These are phyloP conservation scores for Camelina neglecta DNA, from an alignment of 345 rosid genomes.

Conservation along the genomic window DNA sequence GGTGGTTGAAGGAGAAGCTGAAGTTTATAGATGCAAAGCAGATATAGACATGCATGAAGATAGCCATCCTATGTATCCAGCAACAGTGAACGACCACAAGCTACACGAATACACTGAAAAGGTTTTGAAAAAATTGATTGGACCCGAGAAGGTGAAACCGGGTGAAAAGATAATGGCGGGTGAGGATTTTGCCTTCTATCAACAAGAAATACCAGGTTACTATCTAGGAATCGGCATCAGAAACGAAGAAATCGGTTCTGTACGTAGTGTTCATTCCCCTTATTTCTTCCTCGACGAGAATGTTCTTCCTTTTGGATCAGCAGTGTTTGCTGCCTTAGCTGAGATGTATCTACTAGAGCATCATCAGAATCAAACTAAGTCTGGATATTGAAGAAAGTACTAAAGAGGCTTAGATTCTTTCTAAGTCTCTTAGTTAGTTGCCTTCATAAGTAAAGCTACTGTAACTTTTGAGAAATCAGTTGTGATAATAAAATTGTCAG, in stretches of 20 bases:
- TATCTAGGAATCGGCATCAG: constrained; percentile 69
- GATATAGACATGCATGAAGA: constrained; percentile 55
- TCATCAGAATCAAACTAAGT: constrained; percentile 47
- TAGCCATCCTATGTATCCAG: constrained; percentile 63
- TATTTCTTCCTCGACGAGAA: constrained; percentile 78
- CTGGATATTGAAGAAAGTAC: constrained; percentile 4
- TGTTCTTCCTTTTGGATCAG: constrained; percentile 82
- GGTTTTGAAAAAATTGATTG: constrained; percentile 61
- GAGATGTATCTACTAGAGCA: constrained; percentile 63
- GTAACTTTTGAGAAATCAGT: constrained; percentile 9
- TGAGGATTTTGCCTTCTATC: constrained; percentile 87
- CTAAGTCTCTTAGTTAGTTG: constrained; percentile 11
- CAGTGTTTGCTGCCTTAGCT: constrained; percentile 69
- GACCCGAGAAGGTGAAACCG: constrained; percentile 56
- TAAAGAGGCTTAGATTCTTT: not conserved
- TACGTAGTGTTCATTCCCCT: constrained; percentile 74
- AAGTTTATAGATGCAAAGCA: constrained; percentile 67
- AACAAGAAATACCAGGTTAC: constrained; percentile 74
- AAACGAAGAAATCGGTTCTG: constrained; percentile 68
- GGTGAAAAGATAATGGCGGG: constrained; percentile 68
- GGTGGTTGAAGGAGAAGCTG: constrained; percentile 75
- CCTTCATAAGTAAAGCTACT: not conserved
- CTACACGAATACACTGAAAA: constrained; percentile 58
- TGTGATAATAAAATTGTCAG: not conserved
- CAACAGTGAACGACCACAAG: constrained; percentile 62